Evolutionary conservation across 139 green algal genomes (phyloP).

Genomic region (Tetradesmus obliquus): DNA sequence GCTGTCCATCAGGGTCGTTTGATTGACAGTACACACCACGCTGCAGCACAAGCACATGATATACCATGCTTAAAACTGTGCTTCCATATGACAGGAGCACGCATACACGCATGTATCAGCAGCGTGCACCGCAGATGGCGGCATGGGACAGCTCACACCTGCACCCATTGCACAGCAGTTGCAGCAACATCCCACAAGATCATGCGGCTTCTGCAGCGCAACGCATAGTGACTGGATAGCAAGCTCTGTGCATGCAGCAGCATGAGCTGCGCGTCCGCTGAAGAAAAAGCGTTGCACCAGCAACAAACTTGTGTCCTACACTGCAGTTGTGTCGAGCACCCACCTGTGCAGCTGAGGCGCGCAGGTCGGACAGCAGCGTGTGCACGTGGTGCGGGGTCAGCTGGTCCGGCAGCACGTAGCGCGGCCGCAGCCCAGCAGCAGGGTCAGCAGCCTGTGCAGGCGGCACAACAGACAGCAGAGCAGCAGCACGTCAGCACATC

Average conservation of each 20-base stretch:
- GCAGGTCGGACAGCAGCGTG: conserved; percentile 43
- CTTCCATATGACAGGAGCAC: not conserved
- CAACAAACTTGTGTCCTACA: not conserved
- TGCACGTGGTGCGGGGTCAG: conserved; percentile 58
- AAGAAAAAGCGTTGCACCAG: not conserved
- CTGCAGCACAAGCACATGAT: not conserved
- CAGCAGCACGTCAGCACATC: not conserved
- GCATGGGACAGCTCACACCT: not conserved
- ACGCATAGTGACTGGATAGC: not conserved
- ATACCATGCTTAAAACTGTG: not conserved
- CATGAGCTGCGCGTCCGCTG: not conserved
- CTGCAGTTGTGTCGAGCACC: too few species aligned
- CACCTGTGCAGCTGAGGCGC: conserved; percentile 35
- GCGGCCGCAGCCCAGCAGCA: not conserved
- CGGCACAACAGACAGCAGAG: not conserved
- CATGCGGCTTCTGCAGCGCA: not conserved
- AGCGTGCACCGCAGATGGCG: not conserved
- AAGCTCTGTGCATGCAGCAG: not conserved
- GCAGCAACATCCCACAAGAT: too few species aligned
- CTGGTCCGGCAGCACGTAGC: conserved; percentile 48
- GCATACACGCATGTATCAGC: not conserved
- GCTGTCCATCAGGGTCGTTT: conserved; percentile 4
- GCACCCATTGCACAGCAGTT: not conserved
- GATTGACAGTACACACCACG: not conserved
- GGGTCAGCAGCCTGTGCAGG: not conserved